Evolutionary conservation across 2,329 filamentous ascomycete genomes (phyloP).

Genomic region (Trichoderma harzianum): DNA sequence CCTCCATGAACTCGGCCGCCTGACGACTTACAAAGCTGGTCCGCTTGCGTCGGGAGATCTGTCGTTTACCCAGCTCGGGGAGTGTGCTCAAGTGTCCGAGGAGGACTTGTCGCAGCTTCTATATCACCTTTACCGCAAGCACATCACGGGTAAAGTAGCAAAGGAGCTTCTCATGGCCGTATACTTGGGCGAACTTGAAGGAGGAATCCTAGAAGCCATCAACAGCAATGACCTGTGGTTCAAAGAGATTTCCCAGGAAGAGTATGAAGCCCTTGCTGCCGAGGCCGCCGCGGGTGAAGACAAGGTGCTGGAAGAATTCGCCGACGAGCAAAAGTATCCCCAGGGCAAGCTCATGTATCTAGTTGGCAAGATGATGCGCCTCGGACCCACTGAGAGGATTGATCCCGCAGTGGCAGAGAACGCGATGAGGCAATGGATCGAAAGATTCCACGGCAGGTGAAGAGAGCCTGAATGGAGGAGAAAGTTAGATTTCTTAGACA

Average conservation of each 20-base stretch:
- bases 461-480: background rate
- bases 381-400: slow-evolving; percentile 53
- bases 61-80: slow-evolving; percentile 44
- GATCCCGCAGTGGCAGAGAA: slow-evolving; percentile 50
- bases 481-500: background rate
- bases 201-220: slow-evolving; percentile 44
- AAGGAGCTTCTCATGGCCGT: slow-evolving; percentile 56
- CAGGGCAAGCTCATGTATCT: slow-evolving; percentile 60
- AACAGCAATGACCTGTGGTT: slow-evolving; percentile 53
- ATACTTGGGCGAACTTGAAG: slow-evolving; percentile 46
- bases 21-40: slow-evolving; percentile 52
- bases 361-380: slow-evolving; percentile 56
- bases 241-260: slow-evolving; percentile 43
- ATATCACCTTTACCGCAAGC: slow-evolving; percentile 43
- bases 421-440: slow-evolving; percentile 39
- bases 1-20: slow-evolving; percentile 69
- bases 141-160: slow-evolving; percentile 55
- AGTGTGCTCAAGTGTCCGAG: slow-evolving; percentile 46
- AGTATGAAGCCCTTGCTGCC: slow-evolving; percentile 49
- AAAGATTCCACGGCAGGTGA: slow-evolving; percentile 15
- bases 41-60: slow-evolving; percentile 32
- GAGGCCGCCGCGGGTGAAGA: slow-evolving; percentile 45
- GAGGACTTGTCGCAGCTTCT: slow-evolving; percentile 50
- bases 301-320: slow-evolving; percentile 46
- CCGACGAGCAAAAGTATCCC: slow-evolving; percentile 44